phyloP scores from a whole-genome alignment of 2,329 filamentous ascomycete species.

The Colletotrichum sp. region DNA sequence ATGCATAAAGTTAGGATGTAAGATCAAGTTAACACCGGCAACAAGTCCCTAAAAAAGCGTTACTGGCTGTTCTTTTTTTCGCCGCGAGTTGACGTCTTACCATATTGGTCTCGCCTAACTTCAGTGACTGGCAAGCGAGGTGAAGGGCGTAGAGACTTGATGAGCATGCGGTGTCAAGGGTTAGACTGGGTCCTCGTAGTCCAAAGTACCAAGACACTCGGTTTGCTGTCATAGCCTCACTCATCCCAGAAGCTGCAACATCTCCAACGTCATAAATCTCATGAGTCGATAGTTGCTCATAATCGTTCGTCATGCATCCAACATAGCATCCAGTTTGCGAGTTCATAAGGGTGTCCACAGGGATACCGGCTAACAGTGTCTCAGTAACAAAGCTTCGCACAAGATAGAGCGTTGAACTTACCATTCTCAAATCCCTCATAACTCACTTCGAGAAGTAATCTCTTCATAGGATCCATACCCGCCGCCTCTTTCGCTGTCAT shows the following conservation, averaged over 20 bases:
- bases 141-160: constrained; percentile 35
- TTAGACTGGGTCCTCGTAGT: constrained; percentile 31
- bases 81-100: background rate
- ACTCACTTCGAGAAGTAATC: constrained; percentile 36
- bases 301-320: constrained; percentile 52
- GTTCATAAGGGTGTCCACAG: constrained; percentile 49
- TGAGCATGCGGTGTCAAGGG: constrained; percentile 40
- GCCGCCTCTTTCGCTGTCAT: constrained; percentile 53
- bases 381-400: background rate
- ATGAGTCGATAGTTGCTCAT: constrained; percentile 47
- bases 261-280: constrained; percentile 49
- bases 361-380: constrained; percentile 42
- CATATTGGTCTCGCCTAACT: constrained; percentile 29
- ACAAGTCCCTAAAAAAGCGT: background rate
- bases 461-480: constrained; percentile 51
- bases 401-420: constrained; percentile 15
- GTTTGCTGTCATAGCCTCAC: constrained; percentile 23
- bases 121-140: constrained; percentile 32
- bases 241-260: background rate
- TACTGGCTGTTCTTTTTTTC: background rate
- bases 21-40: constrained; percentile 12
- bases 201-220: constrained; percentile 27
- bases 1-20: constrained; percentile 22
- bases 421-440: constrained; percentile 42
- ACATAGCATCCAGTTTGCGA: constrained; percentile 56